Evolutionary conservation across 352 stramenopile species (phyloP).

Genomic region (Thraustotheca clavata): DNA sequence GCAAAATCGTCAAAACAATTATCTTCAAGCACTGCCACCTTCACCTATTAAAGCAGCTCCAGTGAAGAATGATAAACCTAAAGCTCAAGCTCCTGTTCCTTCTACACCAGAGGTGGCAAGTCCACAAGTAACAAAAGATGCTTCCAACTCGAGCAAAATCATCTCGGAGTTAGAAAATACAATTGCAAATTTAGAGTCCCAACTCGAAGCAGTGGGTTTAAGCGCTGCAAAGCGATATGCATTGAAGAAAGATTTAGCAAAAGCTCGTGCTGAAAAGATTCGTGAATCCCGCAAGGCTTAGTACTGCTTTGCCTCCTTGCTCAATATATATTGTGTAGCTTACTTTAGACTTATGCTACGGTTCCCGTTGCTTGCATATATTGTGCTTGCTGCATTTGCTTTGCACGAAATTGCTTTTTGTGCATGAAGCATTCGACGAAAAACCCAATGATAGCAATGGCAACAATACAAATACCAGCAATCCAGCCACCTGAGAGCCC

Average conservation of each 20-base stretch:
- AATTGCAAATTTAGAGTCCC: constrained; percentile 45
- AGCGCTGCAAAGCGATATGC: constrained; percentile 68
- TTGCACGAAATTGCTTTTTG: constrained; percentile 39
- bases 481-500: constrained; percentile 63
- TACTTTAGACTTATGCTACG: background rate
- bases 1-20: background rate
- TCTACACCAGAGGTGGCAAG: background rate
- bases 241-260: constrained; percentile 73
- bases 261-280: constrained; percentile 57
- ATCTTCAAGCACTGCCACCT: background rate
- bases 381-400: constrained; percentile 5
- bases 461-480: constrained; percentile 58
- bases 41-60: background rate
- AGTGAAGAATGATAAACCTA: too few relatives aligned
- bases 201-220: constrained; percentile 53
- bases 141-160: background rate
- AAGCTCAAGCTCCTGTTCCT: background rate
- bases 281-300: constrained; percentile 23
- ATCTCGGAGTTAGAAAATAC: constrained; percentile 14
- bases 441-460: constrained; percentile 54
- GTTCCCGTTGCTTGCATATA: background rate
- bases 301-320: constrained; percentile 9
- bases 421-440: constrained; percentile 62
- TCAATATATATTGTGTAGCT: constrained; percentile 6
- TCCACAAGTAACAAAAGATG: background rate